These are phyloP conservation scores for Chlamydomonas reinhardtii DNA, from an alignment of 163 green algal species.

Conservation along the genomic window DNA sequence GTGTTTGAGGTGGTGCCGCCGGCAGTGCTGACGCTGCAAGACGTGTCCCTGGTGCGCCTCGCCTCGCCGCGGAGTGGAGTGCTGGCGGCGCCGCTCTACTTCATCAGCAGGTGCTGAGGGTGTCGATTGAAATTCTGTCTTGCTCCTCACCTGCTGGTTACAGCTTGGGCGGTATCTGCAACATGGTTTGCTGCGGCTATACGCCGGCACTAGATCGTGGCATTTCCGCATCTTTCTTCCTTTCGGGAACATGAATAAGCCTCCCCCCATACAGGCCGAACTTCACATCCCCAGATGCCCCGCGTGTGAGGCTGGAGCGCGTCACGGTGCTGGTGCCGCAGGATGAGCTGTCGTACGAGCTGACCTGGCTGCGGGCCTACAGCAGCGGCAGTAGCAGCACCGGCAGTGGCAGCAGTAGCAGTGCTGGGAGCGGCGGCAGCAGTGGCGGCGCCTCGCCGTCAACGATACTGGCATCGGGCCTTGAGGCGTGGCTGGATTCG, in stretches of 20 bases:
- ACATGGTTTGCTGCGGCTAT: too few species aligned
- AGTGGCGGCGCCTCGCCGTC: too few species aligned
- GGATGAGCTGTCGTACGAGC: constrained; percentile 34
- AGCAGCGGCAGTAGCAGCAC: not conserved
- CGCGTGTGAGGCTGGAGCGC: not conserved
- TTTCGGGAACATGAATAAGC: not conserved
- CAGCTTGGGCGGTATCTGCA: too few species aligned
- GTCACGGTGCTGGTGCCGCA: not conserved
- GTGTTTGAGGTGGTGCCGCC: not conserved
- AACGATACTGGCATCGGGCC: not conserved
- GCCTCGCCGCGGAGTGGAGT: constrained; percentile 2
- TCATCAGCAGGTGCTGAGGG: not conserved
- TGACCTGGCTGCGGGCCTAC: not conserved
- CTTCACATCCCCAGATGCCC: too few species aligned
- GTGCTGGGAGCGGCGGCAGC: not conserved
- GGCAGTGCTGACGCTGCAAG: constrained; percentile 11
- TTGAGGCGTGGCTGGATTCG: not conserved
- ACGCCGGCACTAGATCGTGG: too few species aligned
- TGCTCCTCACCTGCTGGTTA: too few species aligned
- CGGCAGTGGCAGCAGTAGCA: not conserved
- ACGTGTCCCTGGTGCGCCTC: constrained; percentile 5
- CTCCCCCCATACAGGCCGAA: not conserved
- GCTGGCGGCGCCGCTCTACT: constrained; percentile 15
- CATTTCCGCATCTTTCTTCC: too few species aligned
- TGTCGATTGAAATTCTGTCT: not conserved